Conservation (phyloP, 2,329 filamentous ascomycete species). For the Verticillium albo-atrum region DNA sequence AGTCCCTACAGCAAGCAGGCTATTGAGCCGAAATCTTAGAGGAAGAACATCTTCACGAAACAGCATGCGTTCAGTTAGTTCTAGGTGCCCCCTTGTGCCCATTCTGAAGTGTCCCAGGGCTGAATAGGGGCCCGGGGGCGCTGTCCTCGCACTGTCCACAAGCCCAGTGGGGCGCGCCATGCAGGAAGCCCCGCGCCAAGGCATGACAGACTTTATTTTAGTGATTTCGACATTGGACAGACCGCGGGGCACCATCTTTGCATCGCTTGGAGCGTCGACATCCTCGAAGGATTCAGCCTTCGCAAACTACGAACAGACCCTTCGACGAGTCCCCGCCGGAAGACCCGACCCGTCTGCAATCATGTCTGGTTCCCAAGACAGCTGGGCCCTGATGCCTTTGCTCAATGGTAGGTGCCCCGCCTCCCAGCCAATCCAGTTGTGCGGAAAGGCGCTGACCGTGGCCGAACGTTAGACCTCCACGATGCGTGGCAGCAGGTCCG, state of each 20-base stretch:
- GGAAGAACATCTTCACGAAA: too few species aligned
- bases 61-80: too few species aligned
- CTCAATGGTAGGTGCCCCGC: not conserved
- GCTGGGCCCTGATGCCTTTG: not conserved
- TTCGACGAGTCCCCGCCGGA: not conserved
- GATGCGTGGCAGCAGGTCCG: slow-evolving; percentile 13
- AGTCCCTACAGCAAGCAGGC: too few species aligned
- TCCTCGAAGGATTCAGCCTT: not conserved
- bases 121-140: not conserved
- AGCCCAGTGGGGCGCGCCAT: not conserved
- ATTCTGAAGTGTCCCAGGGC: too few species aligned
- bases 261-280: not conserved
- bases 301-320: not conserved
- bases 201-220: not conserved
- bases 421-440: not conserved
- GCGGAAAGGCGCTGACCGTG: not conserved
- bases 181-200: not conserved
- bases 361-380: not conserved
- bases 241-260: not conserved
- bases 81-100: too few species aligned
- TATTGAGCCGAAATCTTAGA: too few species aligned
- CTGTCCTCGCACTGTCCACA: not conserved
- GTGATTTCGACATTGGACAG: not conserved
- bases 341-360: not conserved
- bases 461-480: slow-evolving; percentile 5